These are phyloP conservation scores for Aspergillus udagawae DNA, from an alignment of 2,329 filamentous ascomycete genomes.

Conservation along the genomic window DNA sequence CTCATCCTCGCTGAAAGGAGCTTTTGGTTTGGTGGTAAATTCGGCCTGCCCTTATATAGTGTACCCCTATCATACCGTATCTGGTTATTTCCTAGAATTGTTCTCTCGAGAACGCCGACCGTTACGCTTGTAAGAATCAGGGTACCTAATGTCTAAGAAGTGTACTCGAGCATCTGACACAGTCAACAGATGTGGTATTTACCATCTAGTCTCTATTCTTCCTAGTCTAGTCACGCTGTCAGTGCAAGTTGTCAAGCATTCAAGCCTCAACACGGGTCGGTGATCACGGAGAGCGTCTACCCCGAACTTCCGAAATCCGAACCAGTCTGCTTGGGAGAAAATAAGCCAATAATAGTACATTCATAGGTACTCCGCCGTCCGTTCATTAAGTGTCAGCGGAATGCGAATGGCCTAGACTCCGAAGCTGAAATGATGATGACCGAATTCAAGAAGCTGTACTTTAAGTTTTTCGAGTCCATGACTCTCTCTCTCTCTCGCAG, in stretches of 20 bases:
- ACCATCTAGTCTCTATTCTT: not conserved
- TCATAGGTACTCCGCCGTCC: too few species aligned
- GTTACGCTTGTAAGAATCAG: not conserved
- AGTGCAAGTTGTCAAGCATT: not conserved
- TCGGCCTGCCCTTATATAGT: too few species aligned
- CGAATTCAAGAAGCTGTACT: too few species aligned
- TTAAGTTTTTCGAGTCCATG: not conserved
- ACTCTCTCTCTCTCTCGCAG: not conserved
- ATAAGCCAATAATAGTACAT: not conserved
- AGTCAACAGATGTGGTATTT: too few species aligned
- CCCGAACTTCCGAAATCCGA: constrained; percentile 4
- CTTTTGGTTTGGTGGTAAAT: not conserved
- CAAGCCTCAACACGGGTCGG: constrained; percentile 5
- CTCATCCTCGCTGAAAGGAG: not conserved
- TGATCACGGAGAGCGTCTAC: constrained; percentile 5
- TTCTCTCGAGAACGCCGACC: not conserved
- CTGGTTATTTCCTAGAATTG: not conserved
- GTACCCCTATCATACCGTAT: too few species aligned
- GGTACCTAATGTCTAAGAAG: too few species aligned
- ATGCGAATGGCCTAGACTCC: not conserved
- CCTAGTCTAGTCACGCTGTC: not conserved
- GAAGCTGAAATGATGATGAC: not conserved
- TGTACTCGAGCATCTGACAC: too few species aligned
- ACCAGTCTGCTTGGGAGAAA: not conserved
- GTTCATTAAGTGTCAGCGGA: not conserved